These are phyloP conservation scores for Sistotremastrum niveocremeum DNA, from an alignment of 768 basidiomycete species.

Conservation along the genomic window DNA sequence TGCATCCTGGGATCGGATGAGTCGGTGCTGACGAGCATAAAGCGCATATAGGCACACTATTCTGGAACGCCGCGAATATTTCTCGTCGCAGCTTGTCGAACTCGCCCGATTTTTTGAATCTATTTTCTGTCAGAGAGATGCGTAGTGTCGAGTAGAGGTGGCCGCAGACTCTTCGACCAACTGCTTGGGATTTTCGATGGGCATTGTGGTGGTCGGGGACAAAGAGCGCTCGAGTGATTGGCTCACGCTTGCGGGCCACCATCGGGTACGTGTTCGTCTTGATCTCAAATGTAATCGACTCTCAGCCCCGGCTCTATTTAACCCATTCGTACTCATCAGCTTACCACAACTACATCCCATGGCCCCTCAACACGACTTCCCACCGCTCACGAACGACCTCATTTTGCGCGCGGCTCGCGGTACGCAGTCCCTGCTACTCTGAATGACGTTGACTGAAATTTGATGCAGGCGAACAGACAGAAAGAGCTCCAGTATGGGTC, in stretches of 20 bases:
- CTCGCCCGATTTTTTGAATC: slow-evolving; percentile 72
- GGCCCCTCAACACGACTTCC: slow-evolving; percentile 27
- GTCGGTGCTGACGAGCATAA: background rate
- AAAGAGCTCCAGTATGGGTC: slow-evolving; percentile 94
- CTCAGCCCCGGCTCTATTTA: background rate
- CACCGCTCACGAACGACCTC: slow-evolving; percentile 75
- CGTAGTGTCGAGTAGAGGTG: background rate
- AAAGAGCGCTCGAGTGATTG: no score
- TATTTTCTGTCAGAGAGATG: slow-evolving; percentile 12
- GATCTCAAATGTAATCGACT: no score
- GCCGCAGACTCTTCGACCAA: slow-evolving; percentile 49
- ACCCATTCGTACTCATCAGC: background rate
- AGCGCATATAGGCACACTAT: slow-evolving; percentile 32
- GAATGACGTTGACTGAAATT: background rate
- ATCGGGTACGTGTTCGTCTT: no score
- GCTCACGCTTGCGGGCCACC: no score
- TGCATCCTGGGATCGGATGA: slow-evolving; percentile 27
- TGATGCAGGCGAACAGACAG: slow-evolving; percentile 59
- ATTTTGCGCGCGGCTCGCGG: slow-evolving; percentile 80
- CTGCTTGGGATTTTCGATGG: slow-evolving; percentile 42
- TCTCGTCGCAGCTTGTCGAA: slow-evolving; percentile 61
- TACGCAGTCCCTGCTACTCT: slow-evolving; percentile 13
- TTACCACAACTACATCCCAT: background rate
- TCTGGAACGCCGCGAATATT: slow-evolving; percentile 46
- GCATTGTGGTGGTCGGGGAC: slow-evolving; percentile 17